Percentiles rank a stretch among this genome's conserved stretches.
Conservation (phyloP, 768 basidiomycete species). For the Russula sp. region DNA sequence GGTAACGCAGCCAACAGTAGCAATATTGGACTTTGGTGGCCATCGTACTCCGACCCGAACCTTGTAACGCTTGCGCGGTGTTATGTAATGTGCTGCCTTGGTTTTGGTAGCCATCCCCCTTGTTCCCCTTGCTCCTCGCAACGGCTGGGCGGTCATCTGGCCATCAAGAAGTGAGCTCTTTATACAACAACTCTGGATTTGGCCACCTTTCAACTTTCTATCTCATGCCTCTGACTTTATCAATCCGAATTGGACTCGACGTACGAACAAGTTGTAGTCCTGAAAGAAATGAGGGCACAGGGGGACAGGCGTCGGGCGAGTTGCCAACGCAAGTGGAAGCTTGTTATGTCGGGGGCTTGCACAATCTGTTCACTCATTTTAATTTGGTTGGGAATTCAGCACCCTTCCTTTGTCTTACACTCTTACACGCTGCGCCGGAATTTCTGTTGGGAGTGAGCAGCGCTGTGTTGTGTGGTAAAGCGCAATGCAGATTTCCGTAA, state of each 20-base stretch:
- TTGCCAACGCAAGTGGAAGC: neutral
- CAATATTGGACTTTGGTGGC: neutral
- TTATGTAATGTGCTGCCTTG: slow-evolving; percentile 2
- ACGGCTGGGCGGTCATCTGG: neutral
- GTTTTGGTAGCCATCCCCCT: neutral
- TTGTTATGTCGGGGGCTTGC: neutral
- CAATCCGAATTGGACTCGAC: neutral
- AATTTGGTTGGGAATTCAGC: neutral
- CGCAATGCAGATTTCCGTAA: slow-evolving; percentile 3
- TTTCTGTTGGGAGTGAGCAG: neutral
- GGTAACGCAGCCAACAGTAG: slow-evolving; percentile 3
- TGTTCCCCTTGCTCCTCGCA: neutral
- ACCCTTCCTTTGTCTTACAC: neutral
- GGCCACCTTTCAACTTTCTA: slow-evolving; percentile 11
- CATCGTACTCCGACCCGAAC: slow-evolving; percentile 2
- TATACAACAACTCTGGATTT: slow-evolving; percentile 4
- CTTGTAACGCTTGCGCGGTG: neutral
- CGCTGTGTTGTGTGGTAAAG: neutral
- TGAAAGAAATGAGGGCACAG: neutral
- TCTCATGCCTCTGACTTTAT: neutral
- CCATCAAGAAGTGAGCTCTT: neutral
- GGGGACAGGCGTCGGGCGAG: neutral
- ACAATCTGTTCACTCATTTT: neutral
- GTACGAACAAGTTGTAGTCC: neutral
- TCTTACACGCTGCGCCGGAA: neutral